A percentile compares a stretch with the other conserved stretches of the same genome.
phyloP scores from a whole-genome alignment of 305 asterid species.

The Lippia alba region DNA sequence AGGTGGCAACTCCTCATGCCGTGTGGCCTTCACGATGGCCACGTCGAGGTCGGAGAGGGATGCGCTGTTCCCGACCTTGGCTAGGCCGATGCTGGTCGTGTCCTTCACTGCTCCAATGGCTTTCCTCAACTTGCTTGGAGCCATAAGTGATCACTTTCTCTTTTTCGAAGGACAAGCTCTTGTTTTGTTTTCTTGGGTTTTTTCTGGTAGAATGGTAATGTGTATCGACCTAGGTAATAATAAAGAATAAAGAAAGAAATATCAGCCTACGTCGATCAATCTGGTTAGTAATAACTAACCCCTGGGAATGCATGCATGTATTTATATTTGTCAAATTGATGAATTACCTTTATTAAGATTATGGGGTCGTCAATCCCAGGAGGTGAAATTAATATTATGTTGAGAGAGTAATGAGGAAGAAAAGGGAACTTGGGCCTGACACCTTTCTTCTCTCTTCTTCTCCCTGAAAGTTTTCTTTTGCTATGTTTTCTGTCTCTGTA shows the following conservation, averaged over 20 bases:
- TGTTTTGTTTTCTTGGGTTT: neutral
- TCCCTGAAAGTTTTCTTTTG: neutral
- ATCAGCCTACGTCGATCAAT: neutral
- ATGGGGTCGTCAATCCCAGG: neutral
- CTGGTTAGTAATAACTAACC: neutral
- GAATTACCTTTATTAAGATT: conserved; percentile 12
- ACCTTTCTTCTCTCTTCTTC: conserved; percentile 27
- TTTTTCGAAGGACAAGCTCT: neutral
- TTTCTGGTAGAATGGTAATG: conserved; percentile 12
- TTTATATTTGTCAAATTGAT: neutral
- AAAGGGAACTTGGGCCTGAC: conserved; percentile 8
- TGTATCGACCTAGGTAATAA: conserved; percentile 22
- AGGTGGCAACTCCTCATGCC: conserved; percentile 92
- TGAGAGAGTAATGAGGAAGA: conserved; percentile 25
- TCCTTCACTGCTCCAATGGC: conserved; percentile 97
- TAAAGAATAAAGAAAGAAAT: neutral
- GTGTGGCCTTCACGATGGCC: conserved; percentile 91
- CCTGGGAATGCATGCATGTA: too few relatives aligned
- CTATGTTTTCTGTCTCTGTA: neutral
- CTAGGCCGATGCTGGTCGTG: conserved; percentile 86
- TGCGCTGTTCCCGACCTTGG: conserved; percentile 76
- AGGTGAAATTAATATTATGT: neutral
- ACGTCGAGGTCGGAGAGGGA: conserved; percentile 85
- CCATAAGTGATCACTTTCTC: conserved; percentile 44
- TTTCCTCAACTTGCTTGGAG: conserved; percentile 75